Evolutionary conservation across 2,329 filamentous ascomycete genomes (phyloP).

Genomic region (Pyrenophora tritici-repentis): DNA sequence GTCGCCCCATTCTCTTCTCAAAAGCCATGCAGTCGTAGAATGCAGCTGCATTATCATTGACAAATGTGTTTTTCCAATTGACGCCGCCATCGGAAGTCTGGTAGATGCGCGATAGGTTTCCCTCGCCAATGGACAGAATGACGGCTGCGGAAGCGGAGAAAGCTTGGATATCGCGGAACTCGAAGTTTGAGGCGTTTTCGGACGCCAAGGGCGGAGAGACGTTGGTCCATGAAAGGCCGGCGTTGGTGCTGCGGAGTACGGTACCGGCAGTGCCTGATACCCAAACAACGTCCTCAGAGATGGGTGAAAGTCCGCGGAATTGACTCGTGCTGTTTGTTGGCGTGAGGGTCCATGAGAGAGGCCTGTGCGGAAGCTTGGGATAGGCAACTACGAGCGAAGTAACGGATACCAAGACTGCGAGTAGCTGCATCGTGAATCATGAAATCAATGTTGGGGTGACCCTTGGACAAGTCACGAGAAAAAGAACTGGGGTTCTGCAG

Average conservation of each 20-base stretch:
- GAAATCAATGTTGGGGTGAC: no score
- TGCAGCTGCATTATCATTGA: constrained; percentile 30
- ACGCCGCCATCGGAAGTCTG: constrained; percentile 27
- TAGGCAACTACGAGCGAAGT: background rate
- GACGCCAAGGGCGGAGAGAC: constrained; percentile 25
- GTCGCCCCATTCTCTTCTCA: constrained; percentile 16
- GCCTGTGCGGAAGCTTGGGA: background rate
- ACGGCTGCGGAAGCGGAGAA: constrained; percentile 27
- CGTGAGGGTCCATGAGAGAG: constrained; percentile 25
- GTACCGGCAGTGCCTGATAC: constrained; percentile 36
- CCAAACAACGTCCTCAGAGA: constrained; percentile 27
- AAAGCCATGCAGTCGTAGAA: constrained; percentile 41
- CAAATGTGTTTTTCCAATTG: constrained; percentile 29
- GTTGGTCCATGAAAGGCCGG: constrained; percentile 31
- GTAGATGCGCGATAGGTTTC: constrained; percentile 32
- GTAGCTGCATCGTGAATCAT: background rate
- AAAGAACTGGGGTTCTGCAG: no score
- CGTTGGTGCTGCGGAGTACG: constrained; percentile 31
- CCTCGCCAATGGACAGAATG: constrained; percentile 34
- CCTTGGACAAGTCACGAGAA: no score
- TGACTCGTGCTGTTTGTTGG: constrained; percentile 34
- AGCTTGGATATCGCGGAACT: constrained; percentile 39
- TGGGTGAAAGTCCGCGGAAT: constrained; percentile 33
- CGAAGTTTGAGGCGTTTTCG: constrained; percentile 28
- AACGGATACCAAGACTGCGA: background rate